Evolutionary conservation across 2,329 filamentous ascomycete genomes (phyloP), one percentile per base, ranked within the genome.

Genomic region (Aspergillus eucalypticola): DNA sequence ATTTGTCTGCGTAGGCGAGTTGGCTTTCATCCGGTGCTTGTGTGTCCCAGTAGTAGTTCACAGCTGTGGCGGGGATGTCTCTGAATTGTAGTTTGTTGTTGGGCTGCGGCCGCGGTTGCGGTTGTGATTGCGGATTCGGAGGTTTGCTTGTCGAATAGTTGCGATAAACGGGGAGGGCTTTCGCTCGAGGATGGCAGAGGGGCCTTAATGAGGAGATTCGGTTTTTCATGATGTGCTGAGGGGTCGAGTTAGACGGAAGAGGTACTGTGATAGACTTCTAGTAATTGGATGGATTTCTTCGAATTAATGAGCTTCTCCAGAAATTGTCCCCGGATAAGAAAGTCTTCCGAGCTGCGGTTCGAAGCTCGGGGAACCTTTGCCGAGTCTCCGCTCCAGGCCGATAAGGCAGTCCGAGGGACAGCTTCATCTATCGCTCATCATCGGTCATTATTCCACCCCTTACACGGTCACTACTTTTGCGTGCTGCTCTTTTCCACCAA

Each of bases 31-130:
- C 79, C 0, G 83, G 83, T 5, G 76, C 71, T 42, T 69, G 61
- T 0, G 82, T 84, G 57, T 84, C 82, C 78, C 81, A 84, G 69
- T 84, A 81, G 64, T 78, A 79, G 57, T 76, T 81, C 58, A 71
- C 65, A 32, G 75, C 67, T 19, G 71, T 64, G 11, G 72, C 68
- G 3, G 70, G 67, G 42, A 78, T 69, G 52, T 73, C 68, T 62
- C 65, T 57, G 54, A 76, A 70, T 7, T 59, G 64, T 51, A 66
- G 64, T 60, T 72, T 74, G 48, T 68, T 70, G 10, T 35, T 35
- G 32, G 68, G 64, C 15, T 38, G 58, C 42, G 60, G 29, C 19
- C 58, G 64, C 29, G 59, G 67, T 54, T 61, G 39, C 7, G 21
- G 44, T 15, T 49, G 44, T 7, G 21, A 23, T 15, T 49, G 44